A percentile compares a stretch with the other conserved stretches of the same genome.
Evolutionary conservation across 2,329 filamentous ascomycete genomes (phyloP).

Genomic region (Thermomyces lanuginosus): DNA sequence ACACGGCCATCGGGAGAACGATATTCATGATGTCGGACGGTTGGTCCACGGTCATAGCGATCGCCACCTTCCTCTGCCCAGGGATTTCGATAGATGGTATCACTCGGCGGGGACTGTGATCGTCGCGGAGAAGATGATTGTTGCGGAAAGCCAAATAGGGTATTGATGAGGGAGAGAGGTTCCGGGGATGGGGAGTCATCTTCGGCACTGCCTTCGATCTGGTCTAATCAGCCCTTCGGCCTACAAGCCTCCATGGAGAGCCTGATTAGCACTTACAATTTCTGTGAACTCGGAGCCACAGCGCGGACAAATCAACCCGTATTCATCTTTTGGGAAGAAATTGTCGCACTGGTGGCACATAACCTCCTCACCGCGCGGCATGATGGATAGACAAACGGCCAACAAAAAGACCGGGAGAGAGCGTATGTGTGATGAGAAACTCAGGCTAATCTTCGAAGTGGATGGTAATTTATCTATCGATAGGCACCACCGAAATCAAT

Average conservation of each 20-base stretch:
- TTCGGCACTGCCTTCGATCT: slow-evolving; percentile 19
- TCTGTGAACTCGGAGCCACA: slow-evolving; percentile 69
- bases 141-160: too few species aligned
- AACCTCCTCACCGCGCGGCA: slow-evolving; percentile 46
- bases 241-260: slow-evolving; percentile 1
- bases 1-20: slow-evolving; percentile 33
- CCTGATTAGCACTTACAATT: slow-evolving; percentile 42
- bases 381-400: slow-evolving; percentile 7
- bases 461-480: too few species aligned
- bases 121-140: slow-evolving; percentile 8
- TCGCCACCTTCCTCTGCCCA: slow-evolving; percentile 33
- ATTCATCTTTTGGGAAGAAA: slow-evolving; percentile 64
- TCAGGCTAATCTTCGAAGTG: too few species aligned
- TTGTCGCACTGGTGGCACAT: slow-evolving; percentile 69
- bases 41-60: slow-evolving; percentile 12
- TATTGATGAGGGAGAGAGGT: too few species aligned
- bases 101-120: slow-evolving; percentile 13
- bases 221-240: slow-evolving; percentile 1
- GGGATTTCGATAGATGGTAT: slow-evolving; percentile 28
- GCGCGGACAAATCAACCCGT: slow-evolving; percentile 55
- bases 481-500: too few species aligned
- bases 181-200: too few species aligned
- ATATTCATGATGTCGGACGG: slow-evolving; percentile 22
- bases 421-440: too few species aligned
- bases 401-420: too few species aligned